Evolutionary conservation across 1,139 yeast species (phyloP).

Genomic region (Lizanozyma gosingica): DNA sequence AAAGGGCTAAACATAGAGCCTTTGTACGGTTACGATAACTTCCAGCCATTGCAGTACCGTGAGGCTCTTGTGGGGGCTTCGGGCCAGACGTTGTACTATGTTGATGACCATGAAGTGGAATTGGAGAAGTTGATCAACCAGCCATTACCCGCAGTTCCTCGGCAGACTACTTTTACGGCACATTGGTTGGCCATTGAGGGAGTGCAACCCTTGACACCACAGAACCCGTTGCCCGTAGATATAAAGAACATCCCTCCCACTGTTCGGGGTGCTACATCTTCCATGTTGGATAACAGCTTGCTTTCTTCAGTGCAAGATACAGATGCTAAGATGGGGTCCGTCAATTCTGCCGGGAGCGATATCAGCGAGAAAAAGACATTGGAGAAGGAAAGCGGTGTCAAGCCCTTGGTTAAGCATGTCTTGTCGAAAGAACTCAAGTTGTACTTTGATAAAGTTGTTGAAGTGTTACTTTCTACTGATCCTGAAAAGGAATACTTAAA

Average conservation of each 20-base stretch:
- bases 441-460: slow-evolving; percentile 85
- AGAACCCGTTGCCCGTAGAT: slow-evolving; percentile 82
- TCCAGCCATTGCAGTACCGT: slow-evolving; percentile 56
- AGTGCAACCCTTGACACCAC: slow-evolving; percentile 95
- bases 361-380: slow-evolving; percentile 1
- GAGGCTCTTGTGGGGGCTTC: slow-evolving; percentile 82
- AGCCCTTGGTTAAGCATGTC: slow-evolving; percentile 94
- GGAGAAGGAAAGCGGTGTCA: slow-evolving; percentile 64
- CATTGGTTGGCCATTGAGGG: slow-evolving; percentile 99
- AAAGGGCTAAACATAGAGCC: slow-evolving; percentile 86
- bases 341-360: slow-evolving; percentile 4
- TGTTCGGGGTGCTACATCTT: slow-evolving; percentile 60
- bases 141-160: slow-evolving; percentile 91
- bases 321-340: slow-evolving; percentile 4
- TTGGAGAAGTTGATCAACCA: slow-evolving; percentile 89
- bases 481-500: slow-evolving; percentile 52
- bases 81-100: slow-evolving; percentile 86
- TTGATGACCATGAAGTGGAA: slow-evolving; percentile 87
- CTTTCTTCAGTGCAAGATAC: slow-evolving; percentile 18
- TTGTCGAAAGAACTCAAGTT: slow-evolving; percentile 88
- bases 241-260: slow-evolving; percentile 58
- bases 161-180: slow-evolving; percentile 87
- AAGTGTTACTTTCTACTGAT: slow-evolving; percentile 58
- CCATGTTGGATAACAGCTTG: slow-evolving; percentile 35
- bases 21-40: slow-evolving; percentile 62